Base-by-base conservation (phyloP, 108 stramenopile genomes). In the Chaetoceros muelleri region DNA sequence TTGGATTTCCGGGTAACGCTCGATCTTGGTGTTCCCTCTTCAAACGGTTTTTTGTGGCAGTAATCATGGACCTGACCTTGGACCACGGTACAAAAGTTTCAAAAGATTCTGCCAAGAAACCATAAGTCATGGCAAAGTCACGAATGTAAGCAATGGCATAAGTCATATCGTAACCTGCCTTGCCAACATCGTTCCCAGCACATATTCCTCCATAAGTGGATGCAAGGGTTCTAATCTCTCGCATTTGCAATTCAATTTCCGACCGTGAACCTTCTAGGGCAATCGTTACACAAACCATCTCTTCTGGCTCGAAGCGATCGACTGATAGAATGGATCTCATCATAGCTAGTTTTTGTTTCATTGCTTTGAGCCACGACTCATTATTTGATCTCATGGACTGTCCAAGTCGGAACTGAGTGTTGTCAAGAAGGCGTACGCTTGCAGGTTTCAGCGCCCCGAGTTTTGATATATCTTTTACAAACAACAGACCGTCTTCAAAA, bases 41-140 rank as follows among this genome's bases (percentile, higher is more conserved):
- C 2, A 96, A 81, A n/a, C 82, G 67, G 20, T 64, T 62, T 48
- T 87, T 91, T 5, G 90, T 90, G 44, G 55, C 57, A 0, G 57
- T 55, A 19, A 86, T 67, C 31, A 95, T 27, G 10, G 50, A 29
- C 28, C 66, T 67, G 49, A 96, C 49, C 25, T 75, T 81, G 7
- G 93, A 87, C 92, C 93, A 96, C 1, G 86, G 82, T 2, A 83
- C 94, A 55, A 93, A 95, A 5, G 94, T 93, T 62, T 96, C 95
- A 55, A 96, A 96, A 28, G 88, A 88, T 48, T 96, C 95, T 18
- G 79, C 92, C 1, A 95, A 56, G 19, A 94, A 74, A 52, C 81
- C 70, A 58, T 93, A 95, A 34, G 73, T 82, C 70, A 95, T 72
- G 20, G 93, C 95, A 71, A 96, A 96, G 57, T 96, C 95, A 3